Conservation (phyloP, 495 filamentous ascomycete genomes). For the Penicillium psychrofluorescens region DNA sequence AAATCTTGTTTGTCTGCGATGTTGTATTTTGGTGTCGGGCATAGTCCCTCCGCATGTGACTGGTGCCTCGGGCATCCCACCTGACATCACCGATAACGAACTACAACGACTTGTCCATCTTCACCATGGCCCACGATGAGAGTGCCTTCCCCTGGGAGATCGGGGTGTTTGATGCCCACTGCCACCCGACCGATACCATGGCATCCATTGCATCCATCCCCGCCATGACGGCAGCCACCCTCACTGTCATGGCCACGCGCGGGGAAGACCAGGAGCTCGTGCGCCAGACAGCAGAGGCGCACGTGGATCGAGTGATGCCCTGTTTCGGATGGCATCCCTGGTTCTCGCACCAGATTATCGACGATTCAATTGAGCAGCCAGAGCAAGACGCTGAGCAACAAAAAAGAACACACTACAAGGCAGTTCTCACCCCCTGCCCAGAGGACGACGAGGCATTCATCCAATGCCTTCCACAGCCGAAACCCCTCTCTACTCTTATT, state of each 20-base stretch:
- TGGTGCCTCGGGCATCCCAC: conserved; percentile 1
- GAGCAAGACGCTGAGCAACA: background rate
- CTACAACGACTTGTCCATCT: background rate
- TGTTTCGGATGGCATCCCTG: conserved; percentile 99
- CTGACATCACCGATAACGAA: background rate
- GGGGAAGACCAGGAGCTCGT: conserved; percentile 84
- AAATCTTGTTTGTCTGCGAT: no score
- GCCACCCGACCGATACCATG: conserved; percentile 98
- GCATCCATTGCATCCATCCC: conserved; percentile 58
- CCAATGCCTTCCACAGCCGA: conserved; percentile 60
- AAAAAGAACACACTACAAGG: conserved; percentile 61
- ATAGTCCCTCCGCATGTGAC: conserved; percentile 1
- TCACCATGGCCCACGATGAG: conserved; percentile 13
- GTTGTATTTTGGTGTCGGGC: no score
- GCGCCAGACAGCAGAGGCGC: conserved; percentile 49
- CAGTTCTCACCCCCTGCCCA: conserved; percentile 51
- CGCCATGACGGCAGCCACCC: conserved; percentile 64
- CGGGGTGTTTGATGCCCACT: conserved; percentile 87
- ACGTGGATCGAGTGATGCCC: conserved; percentile 49
- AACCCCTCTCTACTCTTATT: conserved; percentile 59
- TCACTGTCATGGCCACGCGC: conserved; percentile 88
- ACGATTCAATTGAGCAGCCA: conserved; percentile 43
- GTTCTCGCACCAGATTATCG: conserved; percentile 86
- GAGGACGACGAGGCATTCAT: conserved; percentile 54
- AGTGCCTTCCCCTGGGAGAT: conserved; percentile 71